Base-by-base conservation (phyloP, 2,329 filamentous ascomycete species). In the Spiromastix sp. region DNA sequence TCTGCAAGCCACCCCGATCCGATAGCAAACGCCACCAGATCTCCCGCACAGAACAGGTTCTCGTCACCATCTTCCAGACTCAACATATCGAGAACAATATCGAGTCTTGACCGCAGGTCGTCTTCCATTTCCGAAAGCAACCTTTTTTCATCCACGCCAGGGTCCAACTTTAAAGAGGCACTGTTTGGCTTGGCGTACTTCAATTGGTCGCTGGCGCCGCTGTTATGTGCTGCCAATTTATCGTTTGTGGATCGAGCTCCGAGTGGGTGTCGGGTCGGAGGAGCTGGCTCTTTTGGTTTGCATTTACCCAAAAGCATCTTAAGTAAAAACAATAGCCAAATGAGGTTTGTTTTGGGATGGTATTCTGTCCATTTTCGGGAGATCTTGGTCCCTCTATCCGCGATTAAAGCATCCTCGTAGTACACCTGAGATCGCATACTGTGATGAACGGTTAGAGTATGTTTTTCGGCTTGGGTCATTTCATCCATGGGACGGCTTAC, bases 321-420 rank as follows among this genome's bases (percentile, higher is more conserved):
- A 9, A 79, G 61, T 4, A 81, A 55, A 48, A 77, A 77, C 32
- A 75, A 68, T 15, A 77, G 54, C 77, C 77, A 81, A 10, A 79
- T 60, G 10, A 78, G 59, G 44, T 80, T 81, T 2, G 76, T 78
- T 37, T 66, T 63, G 2, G 77, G 74, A 25, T 70, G 64, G 49
- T 71, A 79, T 19, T 61, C 53, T 8, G 58, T 52, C 74, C 76
- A 80, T 27, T 66, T 56, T 34, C 56, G 55, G 2, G 54, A 49
- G 13, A 59, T 50, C 15, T 51, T 41, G 4, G 49, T 48, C 16
- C 48, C 44, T 43, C 60, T 55, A 22, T 57, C 52, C 4, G 52
- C 51, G 4, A 58, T 48, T 0, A 66, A 50, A 0, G 70, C 64
- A 27, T 66, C 56, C 27, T 63, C 59, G 26, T 56, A 57, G 36